Evolutionary conservation across 208 protist species (phyloP).

Genomic region (Wallacemonas sp.): DNA sequence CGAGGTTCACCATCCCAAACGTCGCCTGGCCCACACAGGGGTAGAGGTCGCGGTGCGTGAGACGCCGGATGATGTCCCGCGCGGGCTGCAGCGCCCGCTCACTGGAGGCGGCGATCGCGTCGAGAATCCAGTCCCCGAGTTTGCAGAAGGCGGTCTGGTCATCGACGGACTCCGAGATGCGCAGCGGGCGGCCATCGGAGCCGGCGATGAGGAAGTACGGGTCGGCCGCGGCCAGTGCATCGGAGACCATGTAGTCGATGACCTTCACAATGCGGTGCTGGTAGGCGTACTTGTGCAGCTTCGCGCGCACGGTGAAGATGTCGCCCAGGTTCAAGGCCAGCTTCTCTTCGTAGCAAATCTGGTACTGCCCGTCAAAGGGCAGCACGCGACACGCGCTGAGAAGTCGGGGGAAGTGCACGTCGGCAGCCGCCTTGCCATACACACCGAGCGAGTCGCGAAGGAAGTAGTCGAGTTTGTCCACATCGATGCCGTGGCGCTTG

Average conservation of each 20-base stretch:
- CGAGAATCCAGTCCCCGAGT: constrained; percentile 89
- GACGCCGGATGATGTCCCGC: constrained; percentile 60
- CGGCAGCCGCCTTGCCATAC: constrained; percentile 87
- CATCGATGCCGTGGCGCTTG: constrained; percentile 95
- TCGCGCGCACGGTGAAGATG: constrained; percentile 95
- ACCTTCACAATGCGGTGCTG: constrained; percentile 94
- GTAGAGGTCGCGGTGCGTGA: constrained; percentile 80
- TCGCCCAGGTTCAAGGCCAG: constrained; percentile 91
- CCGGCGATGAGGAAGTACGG: constrained; percentile 73
- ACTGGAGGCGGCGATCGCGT: constrained; percentile 75
- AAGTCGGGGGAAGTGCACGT: constrained; percentile 85
- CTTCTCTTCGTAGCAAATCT: constrained; percentile 83
- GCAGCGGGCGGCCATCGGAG: constrained; percentile 23
- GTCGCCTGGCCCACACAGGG: constrained; percentile 43
- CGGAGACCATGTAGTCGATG: constrained; percentile 95
- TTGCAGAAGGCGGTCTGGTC: constrained; percentile 66
- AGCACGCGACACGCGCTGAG: constrained; percentile 85
- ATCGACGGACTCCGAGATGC: constrained; percentile 62
- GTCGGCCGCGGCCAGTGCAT: constrained; percentile 85
- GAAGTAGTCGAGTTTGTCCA: constrained; percentile 98
- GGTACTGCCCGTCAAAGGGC: constrained; percentile 77
- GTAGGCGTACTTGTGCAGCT: constrained; percentile 96
- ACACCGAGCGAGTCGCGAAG: constrained; percentile 93
- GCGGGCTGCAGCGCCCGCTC: constrained; percentile 46
- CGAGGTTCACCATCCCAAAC: constrained; percentile 23